Evolutionary conservation across 371 early-diverging fungal species (phyloP), one percentile per base, ranked within the genome.

Genomic region (Mucor circinelloides): DNA sequence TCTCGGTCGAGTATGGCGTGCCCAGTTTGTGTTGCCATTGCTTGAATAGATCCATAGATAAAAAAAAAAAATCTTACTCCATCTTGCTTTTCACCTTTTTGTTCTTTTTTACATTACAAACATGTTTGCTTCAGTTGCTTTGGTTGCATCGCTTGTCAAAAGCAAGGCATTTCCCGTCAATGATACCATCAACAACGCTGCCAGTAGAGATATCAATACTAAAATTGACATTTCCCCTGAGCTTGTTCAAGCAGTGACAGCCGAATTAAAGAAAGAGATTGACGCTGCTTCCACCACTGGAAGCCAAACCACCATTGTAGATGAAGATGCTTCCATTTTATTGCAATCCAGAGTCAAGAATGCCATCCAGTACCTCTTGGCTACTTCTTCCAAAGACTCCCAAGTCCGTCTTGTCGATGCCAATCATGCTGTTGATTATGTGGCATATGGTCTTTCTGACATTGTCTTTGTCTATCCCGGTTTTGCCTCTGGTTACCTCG

Each of bases 391-490:
- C 31, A n/a, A 46, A 4, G 66, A 57, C 17, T 64, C 70, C 28
- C 55, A 66, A 9, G 65, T 68, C 19, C 79, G 76, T 44, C 70
- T 85, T 28, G 65, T 85, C 13, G 81, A 89, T 55, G 94, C 88
- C 34, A 85, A 91, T 69, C 85, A 88, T 31, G 93, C 92, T 8
- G 81, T 90, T 2, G 85, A 89, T 30, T 90, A 91, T 69, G 83
- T 93, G 9, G 88, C 93, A 5, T 93, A 92, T 71, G 87, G 86
- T 19, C 83, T 96, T 19, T 89, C 89, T 71, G 91, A 92, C 71
- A 76, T 93, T 64, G 79, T 90, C 63, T 94, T 94, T 79, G 85
- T 94, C 63, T 94, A 94, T 74, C 89, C 94, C 30, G 82, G 79
- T 23, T 64, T 81, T 21, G 78, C 85, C n/a, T 80, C 84, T 13